Conservation (phyloP, 129 eudicot species). For the Sambucus nigra region DNA sequence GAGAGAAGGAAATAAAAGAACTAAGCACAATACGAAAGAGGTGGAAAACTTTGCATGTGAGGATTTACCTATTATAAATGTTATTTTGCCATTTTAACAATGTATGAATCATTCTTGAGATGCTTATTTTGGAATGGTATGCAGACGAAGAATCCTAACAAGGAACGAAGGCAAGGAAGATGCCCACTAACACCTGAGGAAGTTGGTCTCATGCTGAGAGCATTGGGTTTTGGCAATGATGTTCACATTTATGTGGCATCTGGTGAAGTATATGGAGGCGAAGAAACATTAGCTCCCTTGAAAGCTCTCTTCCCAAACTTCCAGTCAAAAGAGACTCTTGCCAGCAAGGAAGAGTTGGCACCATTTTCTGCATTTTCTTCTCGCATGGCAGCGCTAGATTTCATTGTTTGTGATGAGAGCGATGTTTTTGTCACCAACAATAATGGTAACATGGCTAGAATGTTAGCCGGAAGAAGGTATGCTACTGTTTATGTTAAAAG, state of each 20-base stretch:
- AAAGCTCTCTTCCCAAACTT: conserved; percentile 59
- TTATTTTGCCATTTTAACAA: neutral
- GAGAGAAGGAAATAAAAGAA: conserved; percentile 55
- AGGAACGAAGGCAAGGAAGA: conserved; percentile 68
- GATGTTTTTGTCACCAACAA: conserved; percentile 76
- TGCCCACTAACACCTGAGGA: conserved; percentile 78
- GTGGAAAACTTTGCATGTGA: conserved; percentile 84
- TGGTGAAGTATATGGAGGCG: conserved; percentile 72
- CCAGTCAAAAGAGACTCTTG: conserved; percentile 51
- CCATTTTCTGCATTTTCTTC: conserved; percentile 48
- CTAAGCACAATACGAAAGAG: conserved; percentile 49
- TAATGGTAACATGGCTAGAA: conserved; percentile 83
- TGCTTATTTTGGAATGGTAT: neutral
- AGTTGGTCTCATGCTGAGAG: conserved; percentile 78
- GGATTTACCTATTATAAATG: conserved; percentile 2
- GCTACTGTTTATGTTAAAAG: neutral
- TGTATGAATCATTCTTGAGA: neutral
- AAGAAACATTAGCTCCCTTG: conserved; percentile 57
- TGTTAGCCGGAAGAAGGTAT: conserved; percentile 76
- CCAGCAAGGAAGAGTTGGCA: conserved; percentile 48
- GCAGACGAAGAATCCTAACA: conserved; percentile 58
- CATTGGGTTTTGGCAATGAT: conserved; percentile 53
- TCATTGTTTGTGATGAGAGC: conserved; percentile 61
- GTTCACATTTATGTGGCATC: conserved; percentile 72
- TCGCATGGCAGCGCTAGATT: conserved; percentile 76